A percentile compares a stretch with the other conserved stretches of the same genome.
These are phyloP conservation scores for Penicillium odoratum DNA, from an alignment of 495 filamentous ascomycete genomes.

Conservation along the genomic window DNA sequence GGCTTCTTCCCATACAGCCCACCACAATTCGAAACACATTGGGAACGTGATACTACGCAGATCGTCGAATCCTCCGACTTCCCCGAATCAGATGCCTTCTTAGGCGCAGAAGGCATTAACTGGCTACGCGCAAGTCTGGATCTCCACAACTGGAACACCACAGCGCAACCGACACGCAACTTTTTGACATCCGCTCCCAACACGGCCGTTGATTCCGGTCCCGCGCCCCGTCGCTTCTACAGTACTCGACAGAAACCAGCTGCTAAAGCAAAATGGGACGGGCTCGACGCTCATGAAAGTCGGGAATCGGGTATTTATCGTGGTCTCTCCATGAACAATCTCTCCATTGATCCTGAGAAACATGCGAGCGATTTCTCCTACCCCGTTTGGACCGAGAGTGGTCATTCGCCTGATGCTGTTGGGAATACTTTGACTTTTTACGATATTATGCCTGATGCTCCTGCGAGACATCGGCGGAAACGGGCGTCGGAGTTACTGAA, in stretches of 20 bases:
- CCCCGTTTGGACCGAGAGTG: not conserved
- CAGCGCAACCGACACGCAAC: not conserved
- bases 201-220: constrained; percentile 2
- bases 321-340: constrained; percentile 7
- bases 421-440: constrained; percentile 10
- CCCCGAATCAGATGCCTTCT: constrained; percentile 3
- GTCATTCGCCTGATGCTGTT: not conserved
- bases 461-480: constrained; percentile 10
- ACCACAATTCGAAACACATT: constrained; percentile 10
- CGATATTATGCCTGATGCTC: not conserved
- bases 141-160: not conserved
- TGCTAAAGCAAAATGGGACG: not conserved
- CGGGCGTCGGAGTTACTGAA: constrained; percentile 22
- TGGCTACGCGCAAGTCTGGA: constrained; percentile 19
- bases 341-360: constrained; percentile 6
- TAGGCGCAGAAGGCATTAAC: constrained; percentile 16
- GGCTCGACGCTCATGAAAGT: constrained; percentile 2
- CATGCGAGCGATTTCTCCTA: constrained; percentile 4
- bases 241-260: constrained; percentile 12
- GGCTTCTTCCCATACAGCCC: constrained; percentile 27
- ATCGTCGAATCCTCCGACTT: not conserved
- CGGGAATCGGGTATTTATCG: constrained; percentile 10
- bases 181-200: not conserved
- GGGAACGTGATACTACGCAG: constrained; percentile 7
- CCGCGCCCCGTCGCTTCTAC: constrained; percentile 21